phyloP scores from a whole-genome alignment of 768 basidiomycete species.

The Boletus reticuloceps region DNA sequence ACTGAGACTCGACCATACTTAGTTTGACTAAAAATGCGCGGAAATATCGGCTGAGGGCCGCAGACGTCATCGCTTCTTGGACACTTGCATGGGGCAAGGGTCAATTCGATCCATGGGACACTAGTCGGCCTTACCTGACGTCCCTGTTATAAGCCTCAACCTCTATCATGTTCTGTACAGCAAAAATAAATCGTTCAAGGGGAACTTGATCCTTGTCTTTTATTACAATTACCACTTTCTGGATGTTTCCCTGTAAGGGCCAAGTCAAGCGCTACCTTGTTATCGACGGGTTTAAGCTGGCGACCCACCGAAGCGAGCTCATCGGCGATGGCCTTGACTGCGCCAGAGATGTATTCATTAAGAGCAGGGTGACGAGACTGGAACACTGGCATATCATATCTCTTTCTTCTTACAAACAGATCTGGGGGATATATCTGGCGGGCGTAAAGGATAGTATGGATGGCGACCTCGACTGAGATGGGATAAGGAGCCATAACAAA shows the following conservation, averaged over 20 bases:
- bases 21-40: conserved; percentile 82
- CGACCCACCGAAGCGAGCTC: conserved; percentile 63
- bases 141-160: conserved; percentile 71
- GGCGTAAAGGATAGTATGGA: conserved; percentile 89
- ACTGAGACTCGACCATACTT: conserved; percentile 69
- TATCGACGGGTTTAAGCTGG: background rate
- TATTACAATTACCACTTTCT: conserved; percentile 80
- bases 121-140: conserved; percentile 44
- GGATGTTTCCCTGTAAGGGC: conserved; percentile 61
- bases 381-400: conserved; percentile 88
- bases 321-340: conserved; percentile 76
- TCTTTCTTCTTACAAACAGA: conserved; percentile 82
- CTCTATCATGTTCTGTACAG: conserved; percentile 77
- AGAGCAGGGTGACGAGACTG: conserved; percentile 91
- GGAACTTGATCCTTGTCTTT: conserved; percentile 77
- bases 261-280: background rate
- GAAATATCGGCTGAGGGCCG: conserved; percentile 69
- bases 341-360: conserved; percentile 87
- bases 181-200: conserved; percentile 89
- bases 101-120: background rate
- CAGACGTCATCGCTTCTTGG: conserved; percentile 64
- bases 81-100: conserved; percentile 44
- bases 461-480: conserved; percentile 81
- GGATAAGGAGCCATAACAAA: conserved; percentile 3
- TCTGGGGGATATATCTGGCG: conserved; percentile 89